Percentiles rank a stretch among this genome's conserved stretches.
Conservation (phyloP, 768 basidiomycete genomes). For the Mycena filopes region DNA sequence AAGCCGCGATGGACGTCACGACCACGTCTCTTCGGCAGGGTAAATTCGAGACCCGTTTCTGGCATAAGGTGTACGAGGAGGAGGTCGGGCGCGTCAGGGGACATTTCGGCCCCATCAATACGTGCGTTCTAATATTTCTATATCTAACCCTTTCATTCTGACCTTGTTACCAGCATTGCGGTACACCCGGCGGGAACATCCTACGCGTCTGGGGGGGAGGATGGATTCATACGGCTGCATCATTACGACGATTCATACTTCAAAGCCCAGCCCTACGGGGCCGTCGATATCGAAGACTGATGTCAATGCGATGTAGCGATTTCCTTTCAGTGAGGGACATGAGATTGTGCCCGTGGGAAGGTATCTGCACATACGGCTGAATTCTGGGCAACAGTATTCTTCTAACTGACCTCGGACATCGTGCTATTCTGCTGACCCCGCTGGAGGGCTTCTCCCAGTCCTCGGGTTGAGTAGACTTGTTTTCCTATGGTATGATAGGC, state of each 20-base stretch:
- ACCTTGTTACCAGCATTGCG: conserved; percentile 72
- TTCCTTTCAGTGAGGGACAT: too few species aligned
- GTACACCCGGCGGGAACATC: conserved; percentile 90
- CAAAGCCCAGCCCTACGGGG: conserved; percentile 89
- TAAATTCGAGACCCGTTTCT: conserved; percentile 98
- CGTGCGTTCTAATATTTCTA: conserved; percentile 60
- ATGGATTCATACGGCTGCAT: conserved; percentile 93
- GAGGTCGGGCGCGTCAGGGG: conserved; percentile 96
- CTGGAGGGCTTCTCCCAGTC: too few species aligned
- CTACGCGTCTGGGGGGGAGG: conserved; percentile 97
- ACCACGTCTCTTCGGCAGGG: conserved; percentile 99
- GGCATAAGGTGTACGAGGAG: conserved; percentile 97
- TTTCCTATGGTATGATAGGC: too few species aligned
- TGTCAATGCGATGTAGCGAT: not conserved
- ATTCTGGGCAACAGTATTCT: too few species aligned
- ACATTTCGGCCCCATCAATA: too few species aligned
- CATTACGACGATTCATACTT: conserved; percentile 97
- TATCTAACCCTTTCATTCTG: conserved; percentile 14
- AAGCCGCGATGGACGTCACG: conserved; percentile 96
- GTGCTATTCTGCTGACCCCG: too few species aligned
- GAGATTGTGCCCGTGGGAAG: too few species aligned
- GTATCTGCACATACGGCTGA: too few species aligned
- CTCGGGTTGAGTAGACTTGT: too few species aligned
- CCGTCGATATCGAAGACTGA: conserved; percentile 72
- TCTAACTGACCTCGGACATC: too few species aligned